Evolutionary conservation across 345 rosid species (phyloP).

Genomic region (Bretschneidera sinensis): DNA sequence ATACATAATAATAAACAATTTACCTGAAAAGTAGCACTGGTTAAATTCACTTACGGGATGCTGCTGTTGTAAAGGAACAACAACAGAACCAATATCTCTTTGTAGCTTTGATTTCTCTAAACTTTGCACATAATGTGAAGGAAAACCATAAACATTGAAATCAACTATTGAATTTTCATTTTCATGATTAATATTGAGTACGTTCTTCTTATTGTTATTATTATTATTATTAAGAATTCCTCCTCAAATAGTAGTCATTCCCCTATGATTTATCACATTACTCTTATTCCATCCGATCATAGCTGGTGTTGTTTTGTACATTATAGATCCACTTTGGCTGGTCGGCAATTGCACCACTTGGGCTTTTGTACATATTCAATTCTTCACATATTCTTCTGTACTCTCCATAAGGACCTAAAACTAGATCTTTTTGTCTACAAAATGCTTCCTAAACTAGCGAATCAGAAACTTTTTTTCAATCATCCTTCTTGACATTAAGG

Average conservation of each 20-base stretch:
- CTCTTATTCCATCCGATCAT: background rate
- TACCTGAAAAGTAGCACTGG: background rate
- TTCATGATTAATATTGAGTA: background rate
- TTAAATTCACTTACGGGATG: background rate
- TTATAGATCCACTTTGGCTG: background rate
- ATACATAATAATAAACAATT: too few species aligned
- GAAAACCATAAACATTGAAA: slow-evolving; percentile 18
- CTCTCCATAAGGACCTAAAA: slow-evolving; percentile 60
- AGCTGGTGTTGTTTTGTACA: background rate
- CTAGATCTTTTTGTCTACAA: slow-evolving; percentile 60
- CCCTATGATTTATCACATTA: background rate
- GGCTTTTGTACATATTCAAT: slow-evolving; percentile 38
- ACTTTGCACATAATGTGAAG: background rate
- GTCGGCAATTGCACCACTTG: slow-evolving; percentile 10
- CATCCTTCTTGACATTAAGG: slow-evolving; percentile 33
- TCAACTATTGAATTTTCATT: slow-evolving; percentile 19
- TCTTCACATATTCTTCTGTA: slow-evolving; percentile 48
- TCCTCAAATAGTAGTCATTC: too few species aligned
- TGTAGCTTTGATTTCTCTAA: background rate
- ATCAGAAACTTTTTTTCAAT: slow-evolving; percentile 42
- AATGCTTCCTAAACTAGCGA: slow-evolving; percentile 81
- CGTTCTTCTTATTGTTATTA: background rate
- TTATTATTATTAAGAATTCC: background rate
- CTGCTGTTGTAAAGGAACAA: background rate
- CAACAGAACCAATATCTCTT: background rate